Conservation (phyloP, 2,329 filamentous ascomycete genomes). For the Colletotrichum salicis region DNA sequence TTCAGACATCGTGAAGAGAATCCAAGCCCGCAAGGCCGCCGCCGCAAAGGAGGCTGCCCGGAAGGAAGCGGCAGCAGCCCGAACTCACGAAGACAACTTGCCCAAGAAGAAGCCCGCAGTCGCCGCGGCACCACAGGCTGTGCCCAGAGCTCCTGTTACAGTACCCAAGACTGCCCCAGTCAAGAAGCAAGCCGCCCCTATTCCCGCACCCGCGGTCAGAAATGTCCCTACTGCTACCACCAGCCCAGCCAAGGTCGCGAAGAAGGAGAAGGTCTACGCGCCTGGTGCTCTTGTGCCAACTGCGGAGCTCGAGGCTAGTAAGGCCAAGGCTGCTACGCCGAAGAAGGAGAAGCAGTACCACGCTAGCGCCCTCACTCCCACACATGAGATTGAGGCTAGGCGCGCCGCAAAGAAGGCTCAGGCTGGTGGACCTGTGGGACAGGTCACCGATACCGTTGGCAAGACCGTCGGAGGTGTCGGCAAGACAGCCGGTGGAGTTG, state of each 20-base stretch:
- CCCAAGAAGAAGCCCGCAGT: background rate
- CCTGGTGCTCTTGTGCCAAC: conserved; percentile 1
- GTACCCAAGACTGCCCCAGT: background rate
- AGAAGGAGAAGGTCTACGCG: conserved; percentile 10
- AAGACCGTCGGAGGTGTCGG: conserved; percentile 17
- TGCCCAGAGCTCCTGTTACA: background rate
- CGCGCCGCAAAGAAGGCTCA: conserved; percentile 3
- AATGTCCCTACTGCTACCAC: background rate
- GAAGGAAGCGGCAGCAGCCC: background rate
- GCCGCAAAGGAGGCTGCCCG: conserved; percentile 4
- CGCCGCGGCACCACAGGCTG: background rate
- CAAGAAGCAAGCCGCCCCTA: background rate
- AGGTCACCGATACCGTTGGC: conserved; percentile 21
- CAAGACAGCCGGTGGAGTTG: conserved; percentile 17
- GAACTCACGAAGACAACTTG: background rate
- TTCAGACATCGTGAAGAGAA: conserved; percentile 21
- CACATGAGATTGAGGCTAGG: conserved; percentile 22
- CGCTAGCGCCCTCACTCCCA: conserved; percentile 16
- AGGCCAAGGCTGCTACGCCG: background rate
- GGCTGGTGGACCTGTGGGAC: conserved; percentile 9
- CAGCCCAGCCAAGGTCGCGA: background rate
- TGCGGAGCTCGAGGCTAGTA: conserved; percentile 8
- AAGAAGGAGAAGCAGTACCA: conserved; percentile 28
- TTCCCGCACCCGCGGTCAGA: background rate
- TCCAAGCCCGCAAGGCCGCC: conserved; percentile 15